phyloP scores from a whole-genome alignment of 306 rosid species.

The Fragaria nilgerrensis region DNA sequence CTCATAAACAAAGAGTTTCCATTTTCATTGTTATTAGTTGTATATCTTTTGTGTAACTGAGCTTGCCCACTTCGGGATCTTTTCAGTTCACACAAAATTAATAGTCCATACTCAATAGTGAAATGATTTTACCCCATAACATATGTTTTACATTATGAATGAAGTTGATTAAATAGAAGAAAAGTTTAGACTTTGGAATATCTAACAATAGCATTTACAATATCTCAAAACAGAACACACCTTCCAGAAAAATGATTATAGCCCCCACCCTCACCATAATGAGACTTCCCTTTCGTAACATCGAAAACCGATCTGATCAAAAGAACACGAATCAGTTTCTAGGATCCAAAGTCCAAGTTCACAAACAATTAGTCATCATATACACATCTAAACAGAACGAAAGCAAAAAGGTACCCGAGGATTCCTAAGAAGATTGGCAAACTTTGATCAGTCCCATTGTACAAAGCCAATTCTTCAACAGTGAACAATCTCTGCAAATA shows the following conservation, averaged over 20 bases:
- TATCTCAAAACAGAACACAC: conserved; percentile 29
- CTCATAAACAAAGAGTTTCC: neutral
- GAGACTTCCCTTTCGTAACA: conserved; percentile 90
- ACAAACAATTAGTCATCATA: neutral
- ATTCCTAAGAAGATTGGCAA: conserved; percentile 80
- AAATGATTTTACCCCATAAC: neutral
- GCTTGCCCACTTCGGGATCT: neutral
- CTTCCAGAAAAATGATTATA: conserved; percentile 96
- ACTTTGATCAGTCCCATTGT: conserved; percentile 72
- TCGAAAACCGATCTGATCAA: conserved; percentile 76
- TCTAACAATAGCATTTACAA: neutral
- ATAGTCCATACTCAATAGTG: neutral
- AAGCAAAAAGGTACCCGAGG: conserved; percentile 60
- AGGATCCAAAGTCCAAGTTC: neutral
- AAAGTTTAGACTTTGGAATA: neutral
- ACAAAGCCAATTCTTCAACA: conserved; percentile 67
- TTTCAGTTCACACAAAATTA: neutral
- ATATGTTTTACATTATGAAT: neutral
- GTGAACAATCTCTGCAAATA: conserved; percentile 63
- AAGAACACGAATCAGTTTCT: conserved; percentile 10
- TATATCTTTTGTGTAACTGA: neutral
- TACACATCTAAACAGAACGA: conserved; percentile 1
- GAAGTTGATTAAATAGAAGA: neutral
- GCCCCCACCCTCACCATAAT: conserved; percentile 87
- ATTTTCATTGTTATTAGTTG: neutral